Conservation (phyloP, 495 filamentous ascomycete genomes). For the Tetracladium setigerum region DNA sequence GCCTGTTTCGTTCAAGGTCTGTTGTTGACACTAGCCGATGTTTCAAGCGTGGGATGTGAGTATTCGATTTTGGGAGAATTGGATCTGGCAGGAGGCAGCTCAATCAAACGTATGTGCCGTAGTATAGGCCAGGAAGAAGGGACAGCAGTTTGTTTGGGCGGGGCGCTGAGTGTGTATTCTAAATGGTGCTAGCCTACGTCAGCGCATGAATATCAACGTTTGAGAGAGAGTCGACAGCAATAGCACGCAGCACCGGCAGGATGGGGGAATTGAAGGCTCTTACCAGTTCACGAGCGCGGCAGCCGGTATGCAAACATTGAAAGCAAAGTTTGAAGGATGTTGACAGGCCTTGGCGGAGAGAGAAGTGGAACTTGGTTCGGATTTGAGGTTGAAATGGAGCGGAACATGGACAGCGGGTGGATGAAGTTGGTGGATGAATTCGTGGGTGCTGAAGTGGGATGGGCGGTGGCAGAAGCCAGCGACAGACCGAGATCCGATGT, state of each 20-base stretch:
- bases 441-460: too few relatives aligned
- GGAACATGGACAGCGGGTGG: too few relatives aligned
- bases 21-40: background rate
- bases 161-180: constrained; percentile 19
- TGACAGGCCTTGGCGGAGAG: too few relatives aligned
- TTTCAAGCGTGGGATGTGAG: background rate
- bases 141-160: constrained; percentile 5
- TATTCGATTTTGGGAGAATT: constrained; percentile 5
- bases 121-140: constrained; percentile 13
- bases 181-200: constrained; percentile 22
- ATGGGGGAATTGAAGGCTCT: background rate
- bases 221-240: constrained; percentile 3
- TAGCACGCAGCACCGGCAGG: background rate
- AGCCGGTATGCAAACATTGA: too few relatives aligned
- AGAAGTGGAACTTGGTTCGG: too few relatives aligned
- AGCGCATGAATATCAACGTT: constrained; percentile 18
- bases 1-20: too few relatives aligned
- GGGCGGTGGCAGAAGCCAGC: too few relatives aligned
- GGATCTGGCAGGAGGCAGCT: constrained; percentile 2
- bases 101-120: constrained; percentile 8
- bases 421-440: too few relatives aligned
- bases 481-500: too few relatives aligned
- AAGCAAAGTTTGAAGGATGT: too few relatives aligned
- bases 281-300: too few relatives aligned
- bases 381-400: too few relatives aligned